Percentiles rank a stretch among this genome's conserved stretches.
phyloP scores from a whole-genome alignment of 2,329 filamentous ascomycete genomes.

The Magnaporthiopsis incrustans region DNA sequence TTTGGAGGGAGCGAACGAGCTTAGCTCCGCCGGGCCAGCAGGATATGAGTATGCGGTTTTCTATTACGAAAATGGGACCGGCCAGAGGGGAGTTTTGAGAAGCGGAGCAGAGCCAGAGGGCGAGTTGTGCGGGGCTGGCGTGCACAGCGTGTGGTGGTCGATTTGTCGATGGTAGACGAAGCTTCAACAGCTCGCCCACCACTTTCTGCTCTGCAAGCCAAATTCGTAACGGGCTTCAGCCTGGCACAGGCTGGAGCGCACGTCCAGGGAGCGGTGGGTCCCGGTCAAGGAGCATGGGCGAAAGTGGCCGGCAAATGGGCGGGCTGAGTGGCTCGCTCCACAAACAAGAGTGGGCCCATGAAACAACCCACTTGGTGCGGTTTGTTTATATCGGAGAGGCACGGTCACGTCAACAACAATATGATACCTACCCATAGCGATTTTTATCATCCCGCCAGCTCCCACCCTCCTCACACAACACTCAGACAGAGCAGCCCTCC shows the following conservation, averaged over 20 bases:
- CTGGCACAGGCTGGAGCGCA: background rate
- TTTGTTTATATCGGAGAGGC: background rate
- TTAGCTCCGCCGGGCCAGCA: background rate
- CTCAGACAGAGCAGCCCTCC: background rate
- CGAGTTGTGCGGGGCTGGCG: background rate
- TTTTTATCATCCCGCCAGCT: background rate
- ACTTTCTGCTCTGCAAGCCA: background rate
- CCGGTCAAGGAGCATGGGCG: background rate
- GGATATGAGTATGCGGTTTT: background rate
- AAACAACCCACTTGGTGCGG: background rate
- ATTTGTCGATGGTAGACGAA: background rate
- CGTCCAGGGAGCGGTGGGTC: background rate
- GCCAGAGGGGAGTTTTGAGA: background rate
- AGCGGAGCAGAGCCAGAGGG: background rate
- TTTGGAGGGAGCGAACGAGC: background rate
- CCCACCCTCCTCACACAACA: background rate
- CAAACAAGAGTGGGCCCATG: background rate
- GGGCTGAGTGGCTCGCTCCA: background rate
- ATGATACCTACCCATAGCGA: background rate
- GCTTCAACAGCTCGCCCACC: constrained; percentile 6
- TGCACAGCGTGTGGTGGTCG: background rate
- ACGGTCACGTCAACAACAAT: background rate
- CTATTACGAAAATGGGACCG: background rate
- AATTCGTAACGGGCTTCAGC: constrained; percentile 6
- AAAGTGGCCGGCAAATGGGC: background rate